A percentile compares a stretch with the other conserved stretches of the same genome.
phyloP scores from a whole-genome alignment of 108 stramenopile genomes.

The Bacterosira constricta region DNA sequence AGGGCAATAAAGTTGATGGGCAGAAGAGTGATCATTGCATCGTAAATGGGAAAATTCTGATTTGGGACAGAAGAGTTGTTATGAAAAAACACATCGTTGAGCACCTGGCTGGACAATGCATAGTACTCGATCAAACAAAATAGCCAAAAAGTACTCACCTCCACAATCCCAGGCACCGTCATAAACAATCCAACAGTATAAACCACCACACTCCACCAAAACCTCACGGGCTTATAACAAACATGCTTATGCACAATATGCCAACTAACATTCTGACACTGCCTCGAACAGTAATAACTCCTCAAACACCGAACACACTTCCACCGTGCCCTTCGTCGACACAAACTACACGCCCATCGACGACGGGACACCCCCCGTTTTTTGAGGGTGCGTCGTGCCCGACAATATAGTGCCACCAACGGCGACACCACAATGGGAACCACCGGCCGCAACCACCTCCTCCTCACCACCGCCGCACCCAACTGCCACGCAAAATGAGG shows the following conservation, averaged over 20 bases:
- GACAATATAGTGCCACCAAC: slow-evolving; percentile 82
- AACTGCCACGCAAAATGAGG: slow-evolving; percentile 89
- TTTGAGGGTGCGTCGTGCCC: slow-evolving; percentile 80
- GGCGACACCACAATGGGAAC: slow-evolving; percentile 84
- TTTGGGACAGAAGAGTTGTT: background rate
- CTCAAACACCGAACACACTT: slow-evolving; percentile 92
- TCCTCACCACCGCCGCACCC: slow-evolving; percentile 71
- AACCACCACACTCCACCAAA: slow-evolving; percentile 74
- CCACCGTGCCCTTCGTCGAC: slow-evolving; percentile 86
- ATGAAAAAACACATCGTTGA: background rate
- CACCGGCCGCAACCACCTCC: slow-evolving; percentile 75
- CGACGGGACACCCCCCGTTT: slow-evolving; percentile 86
- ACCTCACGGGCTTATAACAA: slow-evolving; percentile 88
- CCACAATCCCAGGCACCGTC: slow-evolving; percentile 71
- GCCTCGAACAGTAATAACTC: slow-evolving; percentile 88
- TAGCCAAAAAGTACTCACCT: slow-evolving; percentile 25
- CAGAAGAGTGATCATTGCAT: slow-evolving; percentile 65
- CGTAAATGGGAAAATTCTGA: slow-evolving; percentile 76
- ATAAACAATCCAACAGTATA: slow-evolving; percentile 56
- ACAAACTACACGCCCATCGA: slow-evolving; percentile 91
- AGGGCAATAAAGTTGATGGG: slow-evolving; percentile 74
- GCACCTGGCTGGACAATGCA: background rate
- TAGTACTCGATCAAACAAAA: background rate
- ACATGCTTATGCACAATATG: slow-evolving; percentile 94
- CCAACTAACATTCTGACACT: slow-evolving; percentile 94